These are phyloP conservation scores for Colletotrichum godetiae DNA, from an alignment of 2,329 filamentous ascomycete genomes.

Conservation along the genomic window DNA sequence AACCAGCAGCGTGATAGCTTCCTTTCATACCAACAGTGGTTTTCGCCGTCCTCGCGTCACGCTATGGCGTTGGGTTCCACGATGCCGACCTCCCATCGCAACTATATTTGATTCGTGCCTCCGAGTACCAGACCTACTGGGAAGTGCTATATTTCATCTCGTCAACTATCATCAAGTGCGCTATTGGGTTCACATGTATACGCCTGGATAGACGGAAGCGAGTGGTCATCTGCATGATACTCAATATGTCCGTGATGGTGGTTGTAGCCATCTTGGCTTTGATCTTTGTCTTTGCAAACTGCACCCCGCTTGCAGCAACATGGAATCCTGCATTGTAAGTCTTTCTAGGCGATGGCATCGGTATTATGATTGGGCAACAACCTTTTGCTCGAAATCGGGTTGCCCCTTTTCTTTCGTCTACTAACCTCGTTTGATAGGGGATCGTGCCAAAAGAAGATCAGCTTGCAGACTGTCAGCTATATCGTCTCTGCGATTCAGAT, in stretches of 20 bases:
- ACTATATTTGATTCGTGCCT: conserved; percentile 13
- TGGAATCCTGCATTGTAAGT: conserved; percentile 38
- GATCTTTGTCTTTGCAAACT: conserved; percentile 38
- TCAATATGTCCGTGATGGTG: conserved; percentile 35
- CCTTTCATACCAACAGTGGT: conserved; percentile 21
- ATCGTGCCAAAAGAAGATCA: conserved; percentile 18
- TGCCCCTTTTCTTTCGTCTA: no score
- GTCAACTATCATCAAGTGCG: conserved; percentile 38
- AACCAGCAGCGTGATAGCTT: background rate
- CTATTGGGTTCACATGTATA: conserved; percentile 39
- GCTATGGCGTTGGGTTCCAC: conserved; percentile 11
- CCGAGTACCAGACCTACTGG: conserved; percentile 20
- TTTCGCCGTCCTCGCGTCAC: conserved; percentile 6
- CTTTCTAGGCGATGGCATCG: background rate
- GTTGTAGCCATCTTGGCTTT: conserved; percentile 30
- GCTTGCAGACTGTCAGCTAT: conserved; percentile 35
- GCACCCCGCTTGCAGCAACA: conserved; percentile 35
- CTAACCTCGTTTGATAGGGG: conserved; percentile 10
- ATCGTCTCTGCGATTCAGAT: conserved; percentile 39
- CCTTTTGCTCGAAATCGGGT: no score
- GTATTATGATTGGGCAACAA: no score
- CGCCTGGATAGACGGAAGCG: conserved; percentile 31
- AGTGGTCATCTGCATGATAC: conserved; percentile 29
- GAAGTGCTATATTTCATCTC: conserved; percentile 38
- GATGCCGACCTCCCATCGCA: conserved; percentile 9